Evolutionary conservation across 139 green algal genomes (phyloP).

Genomic region (Closterium sp.): DNA sequence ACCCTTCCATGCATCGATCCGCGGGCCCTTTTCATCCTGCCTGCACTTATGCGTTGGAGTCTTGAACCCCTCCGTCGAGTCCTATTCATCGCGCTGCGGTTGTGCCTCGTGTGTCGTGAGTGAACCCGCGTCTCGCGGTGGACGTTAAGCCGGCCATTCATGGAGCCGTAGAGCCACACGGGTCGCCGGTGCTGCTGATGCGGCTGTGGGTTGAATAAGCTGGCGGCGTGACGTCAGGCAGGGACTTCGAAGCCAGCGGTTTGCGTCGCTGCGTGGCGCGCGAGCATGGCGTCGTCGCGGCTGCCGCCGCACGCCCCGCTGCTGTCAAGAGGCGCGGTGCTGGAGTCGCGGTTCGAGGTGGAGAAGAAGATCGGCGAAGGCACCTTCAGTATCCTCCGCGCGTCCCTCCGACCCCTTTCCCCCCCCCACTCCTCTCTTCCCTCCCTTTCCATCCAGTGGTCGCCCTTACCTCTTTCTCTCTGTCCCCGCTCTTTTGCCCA

Average conservation of each 20-base stretch:
- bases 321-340: slow-evolving; percentile 2
- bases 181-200: no score
- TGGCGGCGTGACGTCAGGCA: background rate
- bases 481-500: background rate
- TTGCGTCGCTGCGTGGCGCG: background rate
- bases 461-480: background rate
- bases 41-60: background rate
- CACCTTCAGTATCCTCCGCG: slow-evolving; percentile 41
- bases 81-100: background rate
- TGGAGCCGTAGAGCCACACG: no score
- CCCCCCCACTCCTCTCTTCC: background rate
- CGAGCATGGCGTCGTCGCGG: background rate
- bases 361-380: slow-evolving; percentile 52
- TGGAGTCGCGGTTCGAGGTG: slow-evolving; percentile 42
- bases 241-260: background rate
- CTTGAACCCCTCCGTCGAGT: background rate
- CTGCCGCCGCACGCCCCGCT: slow-evolving; percentile 16
- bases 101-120: background rate
- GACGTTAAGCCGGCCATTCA: background rate
- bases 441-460: no score
- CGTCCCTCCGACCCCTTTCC: background rate
- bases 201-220: background rate
- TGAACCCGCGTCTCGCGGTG: background rate
- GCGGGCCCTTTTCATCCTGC: background rate
- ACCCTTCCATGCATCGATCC: background rate